Evolutionary conservation across 192 early-diverging fungal genomes (phyloP).

Genomic region (Lunasporangiospora selenospora): DNA sequence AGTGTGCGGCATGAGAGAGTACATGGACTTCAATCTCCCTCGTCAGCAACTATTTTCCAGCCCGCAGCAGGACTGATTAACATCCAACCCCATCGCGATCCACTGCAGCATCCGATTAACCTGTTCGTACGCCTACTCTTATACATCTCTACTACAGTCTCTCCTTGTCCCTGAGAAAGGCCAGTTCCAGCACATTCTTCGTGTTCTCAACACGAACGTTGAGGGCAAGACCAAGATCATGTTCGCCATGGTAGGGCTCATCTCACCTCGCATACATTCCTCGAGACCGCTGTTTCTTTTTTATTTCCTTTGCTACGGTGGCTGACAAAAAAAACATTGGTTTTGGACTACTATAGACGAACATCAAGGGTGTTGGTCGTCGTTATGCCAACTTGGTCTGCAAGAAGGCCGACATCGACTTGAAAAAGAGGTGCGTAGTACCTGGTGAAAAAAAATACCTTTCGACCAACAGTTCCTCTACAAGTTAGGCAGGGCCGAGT

Average conservation of each 20-base stretch:
- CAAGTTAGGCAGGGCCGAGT: not conserved
- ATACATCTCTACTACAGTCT: no score
- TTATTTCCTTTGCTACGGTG: no score
- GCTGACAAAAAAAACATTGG: no score
- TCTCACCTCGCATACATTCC: no score
- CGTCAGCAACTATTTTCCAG: no score
- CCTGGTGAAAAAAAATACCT: not conserved
- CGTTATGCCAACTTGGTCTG: conserved; percentile 98
- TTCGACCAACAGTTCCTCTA: not conserved
- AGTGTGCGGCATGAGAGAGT: no score
- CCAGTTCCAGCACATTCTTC: conserved; percentile 97
- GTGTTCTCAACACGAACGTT: conserved; percentile 99
- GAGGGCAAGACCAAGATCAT: conserved; percentile 94
- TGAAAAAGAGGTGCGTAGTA: conserved; percentile 82
- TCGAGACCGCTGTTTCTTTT: no score
- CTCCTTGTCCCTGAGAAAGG: conserved; percentile 91
- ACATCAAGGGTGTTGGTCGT: conserved; percentile 98
- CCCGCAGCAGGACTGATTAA: no score
- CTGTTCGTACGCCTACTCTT: no score
- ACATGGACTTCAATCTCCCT: no score
- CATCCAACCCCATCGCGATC: no score
- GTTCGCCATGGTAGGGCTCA: conserved; percentile 77
- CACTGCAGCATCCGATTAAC: no score
- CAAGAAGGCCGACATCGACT: conserved; percentile 99
- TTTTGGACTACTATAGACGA: conserved; percentile 56